Conservation (phyloP, 352 stramenopile species). For the Ophiocytium majus region DNA sequence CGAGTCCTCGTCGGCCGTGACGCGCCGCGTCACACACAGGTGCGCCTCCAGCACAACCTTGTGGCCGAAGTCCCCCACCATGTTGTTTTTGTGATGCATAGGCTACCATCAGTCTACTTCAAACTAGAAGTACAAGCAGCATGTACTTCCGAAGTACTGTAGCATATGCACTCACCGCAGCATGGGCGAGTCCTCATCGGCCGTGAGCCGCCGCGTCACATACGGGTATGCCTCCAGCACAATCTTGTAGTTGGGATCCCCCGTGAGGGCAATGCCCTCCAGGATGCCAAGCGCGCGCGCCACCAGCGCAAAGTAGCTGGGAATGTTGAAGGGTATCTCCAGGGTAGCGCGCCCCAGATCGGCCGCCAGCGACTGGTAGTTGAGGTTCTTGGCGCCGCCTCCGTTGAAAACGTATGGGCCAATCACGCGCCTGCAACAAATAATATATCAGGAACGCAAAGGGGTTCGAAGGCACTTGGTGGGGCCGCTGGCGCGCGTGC, state of each 20-base stretch:
- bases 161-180: slow-evolving; percentile 35
- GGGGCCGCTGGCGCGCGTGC: background rate
- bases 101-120: too few relatives aligned
- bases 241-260: slow-evolving; percentile 48
- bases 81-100: too few relatives aligned
- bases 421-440: slow-evolving; percentile 44
- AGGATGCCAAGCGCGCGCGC: slow-evolving; percentile 77
- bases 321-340: slow-evolving; percentile 62
- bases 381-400: slow-evolving; percentile 46
- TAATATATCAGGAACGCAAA: too few relatives aligned
- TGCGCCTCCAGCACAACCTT: too few relatives aligned
- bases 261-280: slow-evolving; percentile 59
- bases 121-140: too few relatives aligned
- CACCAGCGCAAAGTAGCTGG: slow-evolving; percentile 75
- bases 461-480: too few relatives aligned
- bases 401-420: slow-evolving; percentile 51
- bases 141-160: too few relatives aligned
- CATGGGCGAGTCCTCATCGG: slow-evolving; percentile 38
- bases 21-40: too few relatives aligned
- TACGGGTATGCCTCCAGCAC: slow-evolving; percentile 53
- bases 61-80: too few relatives aligned
- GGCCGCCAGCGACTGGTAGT: slow-evolving; percentile 33
- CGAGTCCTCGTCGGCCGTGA: too few relatives aligned
- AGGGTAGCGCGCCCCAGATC: slow-evolving; percentile 32
- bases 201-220: slow-evolving; percentile 43